Evolutionary conservation across 176 grass and related monocot genomes (phyloP).

Genomic region (Musa schizocarpa): DNA sequence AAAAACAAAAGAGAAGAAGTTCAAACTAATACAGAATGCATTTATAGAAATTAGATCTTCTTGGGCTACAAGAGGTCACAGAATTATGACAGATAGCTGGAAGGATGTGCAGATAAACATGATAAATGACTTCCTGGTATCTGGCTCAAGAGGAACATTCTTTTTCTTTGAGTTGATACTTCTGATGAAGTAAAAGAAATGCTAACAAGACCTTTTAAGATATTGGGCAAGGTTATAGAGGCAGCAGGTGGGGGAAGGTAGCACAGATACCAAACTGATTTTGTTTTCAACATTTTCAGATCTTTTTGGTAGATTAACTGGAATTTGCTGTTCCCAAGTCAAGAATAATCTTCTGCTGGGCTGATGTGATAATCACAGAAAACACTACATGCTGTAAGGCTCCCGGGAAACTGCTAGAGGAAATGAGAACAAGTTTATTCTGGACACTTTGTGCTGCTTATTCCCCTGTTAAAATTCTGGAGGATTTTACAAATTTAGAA

Average conservation of each 20-base stretch:
- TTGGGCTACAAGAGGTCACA: slow-evolving; percentile 22
- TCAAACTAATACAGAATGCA: slow-evolving; percentile 9
- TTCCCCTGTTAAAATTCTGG: slow-evolving; percentile 26
- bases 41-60: slow-evolving; percentile 22
- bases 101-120: slow-evolving; percentile 21
- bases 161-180: slow-evolving; percentile 17
- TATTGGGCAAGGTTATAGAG: slow-evolving; percentile 23
- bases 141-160: slow-evolving; percentile 20
- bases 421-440: slow-evolving; percentile 26
- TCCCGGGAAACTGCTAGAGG: slow-evolving; percentile 30
- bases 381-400: slow-evolving; percentile 21
- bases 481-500: slow-evolving; percentile 23
- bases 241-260: slow-evolving; percentile 23
- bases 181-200: slow-evolving; percentile 14
- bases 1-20: slow-evolving; percentile 21
- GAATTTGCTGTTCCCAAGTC: background rate
- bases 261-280: slow-evolving; percentile 12
- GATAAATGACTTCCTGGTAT: slow-evolving; percentile 25
- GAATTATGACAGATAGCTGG: slow-evolving; percentile 28
- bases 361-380: slow-evolving; percentile 11
- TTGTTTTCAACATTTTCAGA: background rate
- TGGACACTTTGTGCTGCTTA: slow-evolving; percentile 24
- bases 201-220: slow-evolving; percentile 15
- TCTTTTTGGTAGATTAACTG: background rate
- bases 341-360: background rate